Percentiles rank a stretch among this genome's conserved stretches.
Conservation (phyloP, 179 eudicot genomes). For the Beta corolliflora region DNA sequence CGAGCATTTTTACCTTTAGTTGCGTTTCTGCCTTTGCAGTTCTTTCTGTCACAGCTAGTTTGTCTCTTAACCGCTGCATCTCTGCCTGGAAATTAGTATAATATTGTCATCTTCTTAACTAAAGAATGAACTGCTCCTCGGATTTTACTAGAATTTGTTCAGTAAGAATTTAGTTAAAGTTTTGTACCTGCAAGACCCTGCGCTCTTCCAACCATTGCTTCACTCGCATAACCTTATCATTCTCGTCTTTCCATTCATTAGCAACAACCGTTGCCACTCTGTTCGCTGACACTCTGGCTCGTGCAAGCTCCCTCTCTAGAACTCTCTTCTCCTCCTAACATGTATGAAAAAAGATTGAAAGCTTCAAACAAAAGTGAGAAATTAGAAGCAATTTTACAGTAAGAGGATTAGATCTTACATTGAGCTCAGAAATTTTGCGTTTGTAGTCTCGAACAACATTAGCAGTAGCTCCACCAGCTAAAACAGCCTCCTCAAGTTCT, state of each 20-base stretch:
- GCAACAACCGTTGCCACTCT: slow-evolving; percentile 86
- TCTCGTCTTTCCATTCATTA: slow-evolving; percentile 94
- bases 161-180: background rate
- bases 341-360: background rate
- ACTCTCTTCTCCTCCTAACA: slow-evolving; percentile 83
- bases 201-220: slow-evolving; percentile 96
- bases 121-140: background rate
- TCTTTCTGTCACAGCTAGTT: slow-evolving; percentile 74
- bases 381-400: background rate
- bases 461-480: slow-evolving; percentile 85
- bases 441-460: slow-evolving; percentile 72
- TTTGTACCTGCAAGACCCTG: slow-evolving; percentile 64
- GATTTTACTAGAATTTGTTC: background rate
- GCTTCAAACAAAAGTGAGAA: slow-evolving; percentile 5
- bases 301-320: slow-evolving; percentile 90
- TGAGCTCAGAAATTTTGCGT: slow-evolving; percentile 69
- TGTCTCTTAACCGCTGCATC: slow-evolving; percentile 78
- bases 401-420: slow-evolving; percentile 38
- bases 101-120: background rate
- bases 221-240: slow-evolving; percentile 92
- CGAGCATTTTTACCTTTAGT: slow-evolving; percentile 58
- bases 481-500: slow-evolving; percentile 89
- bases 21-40: slow-evolving; percentile 89
- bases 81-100: slow-evolving; percentile 62
- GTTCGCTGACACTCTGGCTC: slow-evolving; percentile 87